A percentile compares a stretch with the other conserved stretches of the same genome.
Evolutionary conservation across 2,329 filamentous ascomycete genomes (phyloP).

Genomic region (Harringtonia lauricola): DNA sequence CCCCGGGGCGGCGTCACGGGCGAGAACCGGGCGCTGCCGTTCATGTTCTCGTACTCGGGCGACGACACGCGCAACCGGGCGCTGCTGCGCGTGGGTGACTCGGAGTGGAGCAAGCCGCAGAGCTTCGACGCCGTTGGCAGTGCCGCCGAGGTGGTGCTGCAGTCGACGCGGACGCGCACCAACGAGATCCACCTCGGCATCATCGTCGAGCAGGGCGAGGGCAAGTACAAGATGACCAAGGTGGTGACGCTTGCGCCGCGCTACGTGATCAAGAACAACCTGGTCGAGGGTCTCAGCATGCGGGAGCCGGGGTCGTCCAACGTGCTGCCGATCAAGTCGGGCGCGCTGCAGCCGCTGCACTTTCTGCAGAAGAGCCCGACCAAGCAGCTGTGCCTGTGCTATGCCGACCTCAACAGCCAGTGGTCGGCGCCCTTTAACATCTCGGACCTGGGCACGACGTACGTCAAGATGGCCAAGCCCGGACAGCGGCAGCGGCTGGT

Average conservation of each 20-base stretch:
- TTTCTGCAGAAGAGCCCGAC: constrained; percentile 74
- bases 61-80: constrained; percentile 89
- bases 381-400: constrained; percentile 88
- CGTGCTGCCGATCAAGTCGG: constrained; percentile 63
- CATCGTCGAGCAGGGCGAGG: constrained; percentile 79
- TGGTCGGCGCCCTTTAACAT: constrained; percentile 99
- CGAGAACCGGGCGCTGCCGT: constrained; percentile 63
- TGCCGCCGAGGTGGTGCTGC: constrained; percentile 75
- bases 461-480: constrained; percentile 86
- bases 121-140: constrained; percentile 97
- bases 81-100: constrained; percentile 76
- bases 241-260: constrained; percentile 86
- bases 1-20: constrained; percentile 36
- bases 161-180: constrained; percentile 50
- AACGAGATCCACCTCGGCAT: constrained; percentile 88
- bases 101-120: constrained; percentile 92
- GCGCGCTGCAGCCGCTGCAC: constrained; percentile 76
- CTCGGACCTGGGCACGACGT: constrained; percentile 81
- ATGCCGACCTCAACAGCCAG: constrained; percentile 87
- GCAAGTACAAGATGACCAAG: constrained; percentile 97
- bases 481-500: constrained; percentile 83
- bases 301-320: constrained; percentile 87
- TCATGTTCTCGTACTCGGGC: constrained; percentile 90
- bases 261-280: constrained; percentile 88
- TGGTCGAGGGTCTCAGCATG: constrained; percentile 79